These are phyloP conservation scores for Trichoderma gamsii DNA, from an alignment of 495 filamentous ascomycete genomes.

Conservation along the genomic window DNA sequence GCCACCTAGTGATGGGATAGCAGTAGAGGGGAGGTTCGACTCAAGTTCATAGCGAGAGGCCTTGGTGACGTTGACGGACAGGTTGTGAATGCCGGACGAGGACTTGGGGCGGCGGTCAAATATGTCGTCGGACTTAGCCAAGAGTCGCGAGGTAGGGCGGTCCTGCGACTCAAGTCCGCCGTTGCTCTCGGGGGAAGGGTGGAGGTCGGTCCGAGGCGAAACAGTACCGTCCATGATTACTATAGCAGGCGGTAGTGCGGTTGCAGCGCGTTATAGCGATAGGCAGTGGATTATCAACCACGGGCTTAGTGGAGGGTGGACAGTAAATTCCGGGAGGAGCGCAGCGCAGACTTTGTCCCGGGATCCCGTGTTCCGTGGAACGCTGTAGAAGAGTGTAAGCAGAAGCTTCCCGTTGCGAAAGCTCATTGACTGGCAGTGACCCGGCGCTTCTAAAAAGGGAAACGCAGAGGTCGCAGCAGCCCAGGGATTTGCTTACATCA, in stretches of 20 bases:
- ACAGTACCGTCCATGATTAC: slow-evolving; percentile 5
- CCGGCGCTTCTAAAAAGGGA: neutral
- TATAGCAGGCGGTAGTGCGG: neutral
- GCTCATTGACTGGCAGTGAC: neutral
- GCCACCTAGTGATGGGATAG: slow-evolving; percentile 13
- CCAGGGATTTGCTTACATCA: neutral
- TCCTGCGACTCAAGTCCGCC: slow-evolving; percentile 10
- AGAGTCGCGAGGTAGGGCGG: neutral
- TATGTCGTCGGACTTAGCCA: slow-evolving; percentile 12
- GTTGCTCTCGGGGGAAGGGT: slow-evolving; percentile 4
- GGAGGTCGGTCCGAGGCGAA: slow-evolving; percentile 12
- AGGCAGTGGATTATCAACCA: slow-evolving; percentile 7
- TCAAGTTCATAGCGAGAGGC: slow-evolving; percentile 6
- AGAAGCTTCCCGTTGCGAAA: neutral
- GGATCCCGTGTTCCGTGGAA: neutral
- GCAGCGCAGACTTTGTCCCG: neutral
- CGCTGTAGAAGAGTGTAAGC: neutral
- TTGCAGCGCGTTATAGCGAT: neutral
- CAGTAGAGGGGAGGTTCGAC: slow-evolving; percentile 2
- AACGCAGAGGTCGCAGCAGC: neutral
- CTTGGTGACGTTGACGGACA: slow-evolving; percentile 12
- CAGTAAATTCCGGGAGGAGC: neutral
- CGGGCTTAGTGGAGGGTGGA: neutral
- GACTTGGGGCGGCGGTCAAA: slow-evolving; percentile 11
- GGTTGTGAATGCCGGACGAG: slow-evolving; percentile 10